These are phyloP conservation scores for Myochromella boudieri DNA, from an alignment of 768 basidiomycete genomes.

Conservation along the genomic window DNA sequence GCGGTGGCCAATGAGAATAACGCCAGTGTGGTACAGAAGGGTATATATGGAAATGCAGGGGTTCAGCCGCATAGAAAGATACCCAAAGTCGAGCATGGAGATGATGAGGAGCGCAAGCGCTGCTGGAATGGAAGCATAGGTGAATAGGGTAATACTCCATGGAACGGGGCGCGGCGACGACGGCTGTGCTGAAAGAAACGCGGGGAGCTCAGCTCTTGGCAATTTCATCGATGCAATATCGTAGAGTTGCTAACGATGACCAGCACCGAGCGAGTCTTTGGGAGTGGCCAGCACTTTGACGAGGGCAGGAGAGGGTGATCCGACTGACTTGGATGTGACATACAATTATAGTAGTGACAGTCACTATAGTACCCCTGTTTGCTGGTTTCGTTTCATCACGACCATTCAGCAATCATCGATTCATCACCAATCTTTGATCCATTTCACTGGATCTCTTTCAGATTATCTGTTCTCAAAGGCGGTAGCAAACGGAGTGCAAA, in stretches of 20 bases:
- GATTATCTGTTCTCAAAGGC: too few relatives aligned
- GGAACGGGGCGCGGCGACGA: conserved; percentile 21
- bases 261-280: conserved; percentile 25
- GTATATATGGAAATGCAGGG: conserved; percentile 30
- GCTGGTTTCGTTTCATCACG: conserved; percentile 2
- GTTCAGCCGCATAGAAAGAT: conserved; percentile 32
- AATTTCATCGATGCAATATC: conserved; percentile 14
- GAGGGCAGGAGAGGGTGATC: conserved; percentile 8
- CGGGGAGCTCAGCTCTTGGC: conserved; percentile 14
- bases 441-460: too few relatives aligned
- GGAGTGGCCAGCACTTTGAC: conserved; percentile 28
- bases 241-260: conserved; percentile 21
- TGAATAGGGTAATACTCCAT: conserved; percentile 26
- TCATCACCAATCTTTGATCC: too few relatives aligned
- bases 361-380: conserved; percentile 6
- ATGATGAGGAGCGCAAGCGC: conserved; percentile 26
- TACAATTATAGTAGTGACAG: not conserved
- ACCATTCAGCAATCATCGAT: too few relatives aligned
- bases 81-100: conserved; percentile 33
- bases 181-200: conserved; percentile 5
- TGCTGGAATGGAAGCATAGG: conserved; percentile 23
- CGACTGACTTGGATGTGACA: not conserved
- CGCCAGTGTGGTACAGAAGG: conserved; percentile 25
- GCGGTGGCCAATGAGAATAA: conserved; percentile 25
- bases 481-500: too few relatives aligned